Percentiles rank a stretch among this genome's conserved stretches.
Conservation (phyloP, 1,139 yeast species). For the Lodderomyces elongisporus region DNA sequence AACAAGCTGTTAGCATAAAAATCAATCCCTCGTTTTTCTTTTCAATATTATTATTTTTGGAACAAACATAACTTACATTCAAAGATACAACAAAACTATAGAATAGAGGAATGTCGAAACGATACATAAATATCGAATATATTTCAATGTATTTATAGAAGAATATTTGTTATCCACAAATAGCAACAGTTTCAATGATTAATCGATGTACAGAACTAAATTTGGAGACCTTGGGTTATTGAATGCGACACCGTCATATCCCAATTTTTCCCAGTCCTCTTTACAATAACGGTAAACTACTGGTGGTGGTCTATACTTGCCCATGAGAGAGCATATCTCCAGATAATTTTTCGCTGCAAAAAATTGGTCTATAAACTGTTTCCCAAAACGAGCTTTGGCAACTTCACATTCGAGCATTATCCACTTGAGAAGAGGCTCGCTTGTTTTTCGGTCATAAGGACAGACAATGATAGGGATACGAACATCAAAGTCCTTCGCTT, state of each 20-base stretch:
- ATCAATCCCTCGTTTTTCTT: no score
- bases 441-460: constrained; percentile 46
- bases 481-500: constrained; percentile 46
- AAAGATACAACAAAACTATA: no score
- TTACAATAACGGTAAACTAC: constrained; percentile 26
- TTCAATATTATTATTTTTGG: no score
- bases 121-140: no score
- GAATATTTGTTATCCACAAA: no score
- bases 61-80: no score
- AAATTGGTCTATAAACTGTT: constrained; percentile 22
- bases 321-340: constrained; percentile 20
- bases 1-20: no score
- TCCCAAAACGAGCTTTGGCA: constrained; percentile 36
- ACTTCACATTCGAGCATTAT: constrained; percentile 49
- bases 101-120: no score
- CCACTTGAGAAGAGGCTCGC: constrained; percentile 44
- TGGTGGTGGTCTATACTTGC: constrained; percentile 25
- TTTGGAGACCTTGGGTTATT: constrained; percentile 18
- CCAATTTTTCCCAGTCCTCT: constrained; percentile 36
- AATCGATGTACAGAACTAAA: constrained; percentile 29
- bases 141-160: no score
- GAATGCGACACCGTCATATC: constrained; percentile 30
- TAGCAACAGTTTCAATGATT: no score
- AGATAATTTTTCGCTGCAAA: constrained; percentile 19
- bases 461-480: constrained; percentile 50